Conservation (phyloP, 305 asterid species). For the Lippia alba region DNA sequence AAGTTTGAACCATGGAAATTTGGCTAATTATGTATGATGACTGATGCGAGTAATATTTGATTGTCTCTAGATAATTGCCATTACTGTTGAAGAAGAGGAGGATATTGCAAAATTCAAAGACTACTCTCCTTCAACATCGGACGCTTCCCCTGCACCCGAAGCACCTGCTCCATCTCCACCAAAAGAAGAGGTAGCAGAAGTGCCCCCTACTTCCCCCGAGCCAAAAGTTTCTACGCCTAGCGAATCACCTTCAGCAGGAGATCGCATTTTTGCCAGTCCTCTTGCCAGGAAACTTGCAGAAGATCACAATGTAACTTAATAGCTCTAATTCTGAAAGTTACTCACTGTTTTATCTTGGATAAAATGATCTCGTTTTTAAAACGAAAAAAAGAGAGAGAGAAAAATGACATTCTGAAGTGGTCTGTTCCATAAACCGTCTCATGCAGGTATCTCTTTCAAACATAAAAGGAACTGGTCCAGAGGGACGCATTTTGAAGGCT, state of each 20-base stretch:
- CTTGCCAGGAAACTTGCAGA: constrained; percentile 91
- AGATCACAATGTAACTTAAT: constrained; percentile 66
- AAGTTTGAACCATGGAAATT: constrained; percentile 6
- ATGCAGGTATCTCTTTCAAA: constrained; percentile 61
- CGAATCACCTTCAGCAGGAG: constrained; percentile 60
- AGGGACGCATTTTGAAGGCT: constrained; percentile 68
- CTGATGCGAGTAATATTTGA: constrained; percentile 37
- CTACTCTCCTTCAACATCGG: constrained; percentile 73
- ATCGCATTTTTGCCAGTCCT: constrained; percentile 95
- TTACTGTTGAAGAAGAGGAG: constrained; percentile 93
- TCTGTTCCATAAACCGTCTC: constrained; percentile 10
- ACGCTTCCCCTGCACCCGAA: constrained; percentile 64
- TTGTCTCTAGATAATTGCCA: constrained; percentile 65
- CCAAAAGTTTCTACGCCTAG: constrained; percentile 67
- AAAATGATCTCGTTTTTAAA: background rate
- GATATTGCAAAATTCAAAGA: constrained; percentile 79
- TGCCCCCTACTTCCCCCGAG: constrained; percentile 62
- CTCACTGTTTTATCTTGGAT: constrained; percentile 15
- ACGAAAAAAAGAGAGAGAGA: too few species aligned
- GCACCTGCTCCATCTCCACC: constrained; percentile 71
- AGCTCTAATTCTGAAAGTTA: constrained; percentile 10
- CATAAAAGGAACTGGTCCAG: constrained; percentile 72
- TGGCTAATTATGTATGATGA: background rate
- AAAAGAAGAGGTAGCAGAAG: constrained; percentile 60
- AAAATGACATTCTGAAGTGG: background rate